Conservation (phyloP, 2,329 filamentous ascomycete genomes). For the Talaromyces sp. region DNA sequence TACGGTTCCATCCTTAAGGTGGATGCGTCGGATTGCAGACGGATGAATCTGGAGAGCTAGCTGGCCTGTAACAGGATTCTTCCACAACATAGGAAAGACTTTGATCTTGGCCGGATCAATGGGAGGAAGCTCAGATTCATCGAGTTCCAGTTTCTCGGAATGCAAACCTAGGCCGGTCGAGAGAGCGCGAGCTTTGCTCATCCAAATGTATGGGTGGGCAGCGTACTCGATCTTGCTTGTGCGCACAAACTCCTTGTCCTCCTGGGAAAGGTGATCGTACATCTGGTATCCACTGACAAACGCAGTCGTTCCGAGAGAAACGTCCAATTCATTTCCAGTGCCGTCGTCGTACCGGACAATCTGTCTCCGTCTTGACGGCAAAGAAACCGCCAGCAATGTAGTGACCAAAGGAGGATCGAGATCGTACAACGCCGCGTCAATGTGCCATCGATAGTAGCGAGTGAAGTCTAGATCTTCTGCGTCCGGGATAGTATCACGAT, state of each 20-base stretch:
- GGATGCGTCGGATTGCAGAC: constrained; percentile 64
- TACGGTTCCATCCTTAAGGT: constrained; percentile 61
- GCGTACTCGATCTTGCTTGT: constrained; percentile 69
- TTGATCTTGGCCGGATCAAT: constrained; percentile 65
- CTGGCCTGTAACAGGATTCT: constrained; percentile 65
- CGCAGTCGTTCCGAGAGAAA: constrained; percentile 71
- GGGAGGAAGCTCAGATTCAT: constrained; percentile 56
- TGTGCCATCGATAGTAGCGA: constrained; percentile 73
- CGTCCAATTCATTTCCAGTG: constrained; percentile 59
- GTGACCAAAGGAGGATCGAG: constrained; percentile 71
- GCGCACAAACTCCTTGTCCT: constrained; percentile 64
- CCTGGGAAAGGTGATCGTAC: constrained; percentile 62
- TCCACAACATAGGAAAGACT: constrained; percentile 71
- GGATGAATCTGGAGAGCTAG: constrained; percentile 72
- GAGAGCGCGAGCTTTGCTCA: constrained; percentile 63
- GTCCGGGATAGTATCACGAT: constrained; percentile 60
- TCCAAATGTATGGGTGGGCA: constrained; percentile 78
- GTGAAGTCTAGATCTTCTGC: constrained; percentile 56
- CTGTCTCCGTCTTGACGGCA: constrained; percentile 63
- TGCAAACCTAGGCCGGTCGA: constrained; percentile 68
- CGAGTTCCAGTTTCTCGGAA: constrained; percentile 61
- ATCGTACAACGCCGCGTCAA: constrained; percentile 72
- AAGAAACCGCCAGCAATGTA: constrained; percentile 67
- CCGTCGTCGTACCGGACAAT: constrained; percentile 71
- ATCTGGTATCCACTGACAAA: constrained; percentile 69